A percentile compares a stretch with the other conserved stretches of the same genome.
phyloP scores from a whole-genome alignment of 2,329 filamentous ascomycete species.

The Xylariaceae sp. region DNA sequence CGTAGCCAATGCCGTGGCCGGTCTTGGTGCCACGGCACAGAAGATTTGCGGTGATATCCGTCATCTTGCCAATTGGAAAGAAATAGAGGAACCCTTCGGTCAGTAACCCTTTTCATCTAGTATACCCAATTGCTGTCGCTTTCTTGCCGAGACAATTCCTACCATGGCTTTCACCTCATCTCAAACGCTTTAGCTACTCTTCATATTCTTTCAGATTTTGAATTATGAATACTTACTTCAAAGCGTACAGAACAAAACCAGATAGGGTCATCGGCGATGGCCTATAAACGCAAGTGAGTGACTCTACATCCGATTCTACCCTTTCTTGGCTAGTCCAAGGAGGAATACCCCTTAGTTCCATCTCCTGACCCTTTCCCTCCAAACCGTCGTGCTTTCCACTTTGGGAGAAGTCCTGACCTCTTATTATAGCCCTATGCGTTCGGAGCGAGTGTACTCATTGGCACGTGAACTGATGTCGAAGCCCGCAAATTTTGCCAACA shows the following conservation, averaged over 20 bases:
- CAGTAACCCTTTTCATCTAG: neutral
- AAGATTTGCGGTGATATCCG: conserved; percentile 72
- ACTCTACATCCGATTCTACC: neutral
- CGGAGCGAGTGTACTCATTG: conserved; percentile 35
- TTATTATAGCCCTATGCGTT: conserved; percentile 30
- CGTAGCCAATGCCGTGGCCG: conserved; percentile 75
- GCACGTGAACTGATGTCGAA: conserved; percentile 33
- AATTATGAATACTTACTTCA: conserved; percentile 6
- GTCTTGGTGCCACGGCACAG: conserved; percentile 73
- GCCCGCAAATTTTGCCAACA: conserved; percentile 53
- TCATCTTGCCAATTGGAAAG: conserved; percentile 71
- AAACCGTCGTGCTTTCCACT: neutral
- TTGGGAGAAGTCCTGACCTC: neutral
- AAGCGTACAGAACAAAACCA: conserved; percentile 68
- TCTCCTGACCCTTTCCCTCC: neutral
- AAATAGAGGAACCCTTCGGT: conserved; percentile 71
- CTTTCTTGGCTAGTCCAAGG: neutral
- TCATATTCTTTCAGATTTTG: neutral
- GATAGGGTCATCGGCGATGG: conserved; percentile 59
- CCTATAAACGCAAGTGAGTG: conserved; percentile 34
- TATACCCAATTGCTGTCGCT: neutral
- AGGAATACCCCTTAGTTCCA: neutral
- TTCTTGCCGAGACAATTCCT: neutral
- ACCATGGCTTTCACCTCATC: neutral
- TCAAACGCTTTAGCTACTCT: neutral